Evolutionary conservation across 2,329 filamentous ascomycete species (phyloP).

Genomic region (Dendryphion nanum): DNA sequence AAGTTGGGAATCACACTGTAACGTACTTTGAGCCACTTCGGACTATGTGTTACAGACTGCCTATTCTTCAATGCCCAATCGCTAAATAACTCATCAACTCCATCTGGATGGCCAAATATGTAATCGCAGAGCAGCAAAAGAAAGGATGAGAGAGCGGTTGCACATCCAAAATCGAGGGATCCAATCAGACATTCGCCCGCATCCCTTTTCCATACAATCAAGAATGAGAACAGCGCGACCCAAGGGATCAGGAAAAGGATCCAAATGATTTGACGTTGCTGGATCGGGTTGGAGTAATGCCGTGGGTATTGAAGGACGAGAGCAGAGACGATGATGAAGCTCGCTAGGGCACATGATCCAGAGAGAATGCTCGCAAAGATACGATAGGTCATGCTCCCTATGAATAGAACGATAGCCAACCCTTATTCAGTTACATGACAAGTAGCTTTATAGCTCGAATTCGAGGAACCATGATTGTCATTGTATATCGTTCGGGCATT

Average conservation of each 20-base stretch:
- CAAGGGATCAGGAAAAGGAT: slow-evolving; percentile 25
- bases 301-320: slow-evolving; percentile 19
- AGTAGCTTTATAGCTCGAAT: too few relatives aligned
- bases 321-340: slow-evolving; percentile 11
- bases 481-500: slow-evolving; percentile 22
- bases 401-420: slow-evolving; percentile 16
- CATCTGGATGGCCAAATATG: slow-evolving; percentile 20
- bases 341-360: slow-evolving; percentile 18
- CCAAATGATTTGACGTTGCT: slow-evolving; percentile 31
- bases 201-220: slow-evolving; percentile 17
- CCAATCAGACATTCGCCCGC: slow-evolving; percentile 19
- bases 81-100: slow-evolving; percentile 30
- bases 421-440: too few relatives aligned
- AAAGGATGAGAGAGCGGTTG: slow-evolving; percentile 28
- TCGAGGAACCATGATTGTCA: too few relatives aligned
- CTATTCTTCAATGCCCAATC: slow-evolving; percentile 13
- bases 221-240: slow-evolving; percentile 23
- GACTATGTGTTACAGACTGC: slow-evolving; percentile 13
- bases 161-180: slow-evolving; percentile 26
- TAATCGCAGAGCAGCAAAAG: slow-evolving; percentile 33
- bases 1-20: too few relatives aligned
- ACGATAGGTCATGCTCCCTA: slow-evolving; percentile 24
- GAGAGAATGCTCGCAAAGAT: slow-evolving; percentile 22
- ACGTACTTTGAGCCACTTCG: slow-evolving; percentile 25
- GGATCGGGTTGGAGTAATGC: slow-evolving; percentile 27